Evolutionary conservation across 2,329 filamentous ascomycete genomes (phyloP).

Genomic region (Aspergillus sp.): DNA sequence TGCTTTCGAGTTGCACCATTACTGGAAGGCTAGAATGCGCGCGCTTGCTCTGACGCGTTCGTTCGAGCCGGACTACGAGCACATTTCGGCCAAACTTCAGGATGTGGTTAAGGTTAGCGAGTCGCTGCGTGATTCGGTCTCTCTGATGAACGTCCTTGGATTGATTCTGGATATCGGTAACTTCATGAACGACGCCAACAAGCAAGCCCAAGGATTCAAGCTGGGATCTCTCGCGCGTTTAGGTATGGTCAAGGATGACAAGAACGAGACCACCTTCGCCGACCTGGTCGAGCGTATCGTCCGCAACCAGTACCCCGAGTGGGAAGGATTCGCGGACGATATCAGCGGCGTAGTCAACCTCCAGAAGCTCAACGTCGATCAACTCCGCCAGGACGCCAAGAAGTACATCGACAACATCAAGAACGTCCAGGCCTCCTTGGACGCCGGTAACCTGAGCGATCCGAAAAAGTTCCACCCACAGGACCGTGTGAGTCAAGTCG

Average conservation of each 20-base stretch:
- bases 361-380: conserved; percentile 93
- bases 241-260: conserved; percentile 98
- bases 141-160: conserved; percentile 90
- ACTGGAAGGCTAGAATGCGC: conserved; percentile 97
- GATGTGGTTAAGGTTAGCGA: conserved; percentile 85
- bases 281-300: conserved; percentile 96
- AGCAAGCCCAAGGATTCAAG: conserved; percentile 97
- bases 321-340: conserved; percentile 81
- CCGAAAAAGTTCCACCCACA: conserved; percentile 97
- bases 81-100: conserved; percentile 76
- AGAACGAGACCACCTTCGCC: conserved; percentile 93
- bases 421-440: conserved; percentile 85
- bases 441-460: conserved; percentile 89
- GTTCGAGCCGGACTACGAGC: conserved; percentile 84
- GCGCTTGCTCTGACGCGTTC: conserved; percentile 77
- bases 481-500: conserved; percentile 85
- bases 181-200: conserved; percentile 99
- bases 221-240: conserved; percentile 85
- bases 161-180: conserved; percentile 97
- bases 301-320: conserved; percentile 91
- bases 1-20: conserved; percentile 89
- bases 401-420: conserved; percentile 92
- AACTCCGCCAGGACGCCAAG: conserved; percentile 77
- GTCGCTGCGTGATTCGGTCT: conserved; percentile 81
- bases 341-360: conserved; percentile 69